phyloP scores from a whole-genome alignment of 495 filamentous ascomycete species.

The Aspergillus kassunensis region DNA sequence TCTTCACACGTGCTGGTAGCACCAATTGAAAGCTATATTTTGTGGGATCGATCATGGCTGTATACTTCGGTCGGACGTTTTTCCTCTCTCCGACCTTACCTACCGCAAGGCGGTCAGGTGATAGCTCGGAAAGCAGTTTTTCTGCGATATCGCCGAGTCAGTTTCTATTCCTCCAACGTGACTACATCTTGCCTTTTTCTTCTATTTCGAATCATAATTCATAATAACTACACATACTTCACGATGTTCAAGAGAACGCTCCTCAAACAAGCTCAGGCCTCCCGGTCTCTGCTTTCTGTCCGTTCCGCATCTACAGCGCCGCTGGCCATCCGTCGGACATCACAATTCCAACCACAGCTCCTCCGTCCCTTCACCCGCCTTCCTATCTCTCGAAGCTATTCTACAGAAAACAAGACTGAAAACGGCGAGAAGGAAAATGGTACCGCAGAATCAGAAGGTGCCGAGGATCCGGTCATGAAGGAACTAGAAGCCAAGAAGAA shows the following conservation, averaged over 20 bases:
- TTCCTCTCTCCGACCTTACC: slow-evolving; percentile 2
- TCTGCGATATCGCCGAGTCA: slow-evolving; percentile 8
- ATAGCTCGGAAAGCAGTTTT: slow-evolving; percentile 16
- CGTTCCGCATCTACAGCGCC: slow-evolving; percentile 31
- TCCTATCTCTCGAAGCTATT: slow-evolving; percentile 34
- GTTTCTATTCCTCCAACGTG: slow-evolving; percentile 2
- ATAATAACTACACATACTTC: slow-evolving; percentile 13
- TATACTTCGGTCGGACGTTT: slow-evolving; percentile 16
- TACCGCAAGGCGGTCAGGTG: slow-evolving; percentile 20
- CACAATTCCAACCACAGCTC: slow-evolving; percentile 37
- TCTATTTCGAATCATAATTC: slow-evolving; percentile 6
- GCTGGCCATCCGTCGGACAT: slow-evolving; percentile 34
- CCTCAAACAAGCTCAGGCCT: slow-evolving; percentile 42
- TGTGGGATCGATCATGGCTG: not conserved
- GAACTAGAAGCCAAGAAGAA: slow-evolving; percentile 81
- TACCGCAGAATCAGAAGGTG: slow-evolving; percentile 36
- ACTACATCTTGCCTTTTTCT: not conserved
- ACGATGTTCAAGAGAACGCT: slow-evolving; percentile 46
- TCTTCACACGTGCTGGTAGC: not conserved
- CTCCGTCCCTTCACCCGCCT: slow-evolving; percentile 30
- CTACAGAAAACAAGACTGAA: slow-evolving; percentile 39
- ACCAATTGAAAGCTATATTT: not conserved
- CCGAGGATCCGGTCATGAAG: slow-evolving; percentile 47
- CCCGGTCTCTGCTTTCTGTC: slow-evolving; percentile 34
- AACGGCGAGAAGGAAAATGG: slow-evolving; percentile 31